These are phyloP conservation scores for Aureobasidium namibiae DNA, from an alignment of 2,329 filamentous ascomycete species.

Conservation along the genomic window DNA sequence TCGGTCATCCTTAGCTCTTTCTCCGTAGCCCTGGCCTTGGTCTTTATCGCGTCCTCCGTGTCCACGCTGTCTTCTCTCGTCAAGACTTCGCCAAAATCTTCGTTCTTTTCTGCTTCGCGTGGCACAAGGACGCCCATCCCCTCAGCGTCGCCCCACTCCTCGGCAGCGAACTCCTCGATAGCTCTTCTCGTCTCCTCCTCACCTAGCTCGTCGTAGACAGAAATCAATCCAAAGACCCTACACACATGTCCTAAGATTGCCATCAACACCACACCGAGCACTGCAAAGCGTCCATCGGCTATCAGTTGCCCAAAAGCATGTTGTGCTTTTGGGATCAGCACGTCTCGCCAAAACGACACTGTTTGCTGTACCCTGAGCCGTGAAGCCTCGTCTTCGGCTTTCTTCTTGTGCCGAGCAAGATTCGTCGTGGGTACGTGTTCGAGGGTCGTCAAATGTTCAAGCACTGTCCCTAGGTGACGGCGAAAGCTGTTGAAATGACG, in stretches of 20 bases:
- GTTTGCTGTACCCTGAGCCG: constrained; percentile 21
- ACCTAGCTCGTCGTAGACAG: constrained; percentile 33
- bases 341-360: constrained; percentile 32
- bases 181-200: constrained; percentile 34
- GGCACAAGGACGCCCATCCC: constrained; percentile 21
- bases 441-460: constrained; percentile 24
- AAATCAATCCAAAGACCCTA: constrained; percentile 32
- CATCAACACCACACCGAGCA: constrained; percentile 38
- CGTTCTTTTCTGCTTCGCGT: background rate
- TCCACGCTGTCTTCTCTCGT: constrained; percentile 19
- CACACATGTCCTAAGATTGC: constrained; percentile 34
- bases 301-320: constrained; percentile 37
- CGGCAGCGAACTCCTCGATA: constrained; percentile 35
- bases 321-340: constrained; percentile 25
- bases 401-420: constrained; percentile 22
- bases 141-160: constrained; percentile 28
- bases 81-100: constrained; percentile 27
- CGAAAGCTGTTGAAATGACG: constrained; percentile 62
- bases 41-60: background rate
- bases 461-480: constrained; percentile 53
- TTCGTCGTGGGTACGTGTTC: constrained; percentile 21
- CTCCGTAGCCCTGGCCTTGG: background rate
- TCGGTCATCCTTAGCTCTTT: background rate
- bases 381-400: constrained; percentile 17
- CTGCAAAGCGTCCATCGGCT: constrained; percentile 37